Percentiles rank a stretch among this genome's conserved stretches.
phyloP scores from a whole-genome alignment of 176 grass and related monocot genomes.

The Eragrostis curvula region DNA sequence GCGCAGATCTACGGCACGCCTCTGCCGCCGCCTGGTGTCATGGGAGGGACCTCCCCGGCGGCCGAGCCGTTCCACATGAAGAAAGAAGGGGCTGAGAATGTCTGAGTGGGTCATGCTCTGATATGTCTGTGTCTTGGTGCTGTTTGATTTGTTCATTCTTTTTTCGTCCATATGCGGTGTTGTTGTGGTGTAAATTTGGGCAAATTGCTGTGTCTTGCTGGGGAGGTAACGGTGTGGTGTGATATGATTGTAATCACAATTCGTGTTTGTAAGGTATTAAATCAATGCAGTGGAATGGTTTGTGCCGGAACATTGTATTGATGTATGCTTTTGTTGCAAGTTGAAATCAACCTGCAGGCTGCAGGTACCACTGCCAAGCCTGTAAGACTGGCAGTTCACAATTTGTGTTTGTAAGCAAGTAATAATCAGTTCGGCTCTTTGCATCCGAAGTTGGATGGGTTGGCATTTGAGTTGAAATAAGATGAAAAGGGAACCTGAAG shows the following conservation, averaged over 20 bases:
- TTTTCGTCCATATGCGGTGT: background rate
- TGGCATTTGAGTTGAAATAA: too few relatives aligned
- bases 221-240: background rate
- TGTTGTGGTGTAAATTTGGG: background rate
- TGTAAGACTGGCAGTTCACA: too few relatives aligned
- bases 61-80: constrained; percentile 30
- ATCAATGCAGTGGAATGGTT: background rate
- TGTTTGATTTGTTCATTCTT: background rate
- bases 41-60: background rate
- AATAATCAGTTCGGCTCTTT: too few relatives aligned
- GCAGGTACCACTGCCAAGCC: background rate
- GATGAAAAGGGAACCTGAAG: too few relatives aligned
- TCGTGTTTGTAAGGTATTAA: background rate
- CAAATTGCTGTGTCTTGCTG: background rate
- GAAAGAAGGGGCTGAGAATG: constrained; percentile 43
- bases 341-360: background rate
- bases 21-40: constrained; percentile 48
- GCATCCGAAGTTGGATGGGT: too few relatives aligned
- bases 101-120: constrained; percentile 20
- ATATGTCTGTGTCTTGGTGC: background rate
- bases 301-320: background rate
- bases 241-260: constrained; percentile 48
- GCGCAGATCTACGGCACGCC: constrained; percentile 71
- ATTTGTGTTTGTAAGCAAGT: too few relatives aligned
- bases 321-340: too few relatives aligned